phyloP scores from a whole-genome alignment of 2,329 filamentous ascomycete genomes.

The Purpureocillium lavendulum region DNA sequence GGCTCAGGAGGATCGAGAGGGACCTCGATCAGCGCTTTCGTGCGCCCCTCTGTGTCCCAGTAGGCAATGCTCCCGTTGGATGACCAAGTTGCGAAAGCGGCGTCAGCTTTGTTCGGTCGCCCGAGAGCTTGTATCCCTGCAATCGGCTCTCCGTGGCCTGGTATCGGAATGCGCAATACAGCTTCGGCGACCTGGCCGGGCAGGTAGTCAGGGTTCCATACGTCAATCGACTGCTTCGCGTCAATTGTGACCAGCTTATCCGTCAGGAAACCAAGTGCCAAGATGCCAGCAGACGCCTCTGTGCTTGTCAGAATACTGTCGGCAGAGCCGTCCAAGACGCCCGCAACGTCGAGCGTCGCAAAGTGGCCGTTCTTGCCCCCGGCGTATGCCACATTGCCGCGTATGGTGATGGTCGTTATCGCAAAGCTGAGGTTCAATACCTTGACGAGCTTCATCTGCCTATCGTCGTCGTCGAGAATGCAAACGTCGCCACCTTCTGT shows the following conservation, averaged over 20 bases:
- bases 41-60: slow-evolving; percentile 69
- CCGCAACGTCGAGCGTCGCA: slow-evolving; percentile 41
- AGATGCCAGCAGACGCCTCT: slow-evolving; percentile 36
- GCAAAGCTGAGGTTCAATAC: slow-evolving; percentile 59
- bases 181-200: slow-evolving; percentile 29
- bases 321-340: slow-evolving; percentile 33
- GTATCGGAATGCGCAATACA: slow-evolving; percentile 44
- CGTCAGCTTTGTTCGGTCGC: slow-evolving; percentile 49
- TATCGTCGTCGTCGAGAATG: slow-evolving; percentile 68
- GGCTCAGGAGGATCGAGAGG: slow-evolving; percentile 55
- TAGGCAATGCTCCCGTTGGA: slow-evolving; percentile 70
- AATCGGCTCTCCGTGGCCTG: slow-evolving; percentile 56
- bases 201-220: slow-evolving; percentile 43
- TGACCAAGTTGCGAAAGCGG: slow-evolving; percentile 86
- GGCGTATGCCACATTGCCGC: slow-evolving; percentile 53
- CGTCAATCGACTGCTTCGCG: slow-evolving; percentile 63
- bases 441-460: slow-evolving; percentile 61
- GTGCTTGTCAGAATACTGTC: slow-evolving; percentile 30
- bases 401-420: slow-evolving; percentile 58
- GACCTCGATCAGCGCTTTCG: slow-evolving; percentile 56
- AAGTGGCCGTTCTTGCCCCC: slow-evolving; percentile 58
- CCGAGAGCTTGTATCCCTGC: slow-evolving; percentile 64
- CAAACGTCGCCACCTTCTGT: slow-evolving; percentile 88
- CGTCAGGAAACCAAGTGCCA: slow-evolving; percentile 61
- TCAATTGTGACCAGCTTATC: slow-evolving; percentile 69